These are phyloP conservation scores for Pseudevernia furfuracea DNA, from an alignment of 495 filamentous ascomycete species.

Conservation along the genomic window DNA sequence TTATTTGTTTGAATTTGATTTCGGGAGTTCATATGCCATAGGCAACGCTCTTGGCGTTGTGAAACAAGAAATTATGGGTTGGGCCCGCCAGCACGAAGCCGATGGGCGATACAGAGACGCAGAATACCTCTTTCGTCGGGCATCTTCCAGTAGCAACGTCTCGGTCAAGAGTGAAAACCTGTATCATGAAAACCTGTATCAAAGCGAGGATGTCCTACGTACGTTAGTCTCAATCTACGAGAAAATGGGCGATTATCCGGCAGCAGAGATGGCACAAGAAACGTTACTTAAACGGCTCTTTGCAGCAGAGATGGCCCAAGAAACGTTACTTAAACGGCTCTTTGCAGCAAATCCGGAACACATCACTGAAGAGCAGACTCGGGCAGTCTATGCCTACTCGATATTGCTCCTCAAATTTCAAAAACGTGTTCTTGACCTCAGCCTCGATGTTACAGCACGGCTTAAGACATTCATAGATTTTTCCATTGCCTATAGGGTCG, in stretches of 20 bases:
- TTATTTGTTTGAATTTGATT: no score
- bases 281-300: neutral
- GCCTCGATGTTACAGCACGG: fast-evolving
- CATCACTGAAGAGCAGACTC: neutral
- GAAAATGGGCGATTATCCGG: constrained; percentile 2
- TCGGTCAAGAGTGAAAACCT: neutral
- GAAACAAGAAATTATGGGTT: neutral
- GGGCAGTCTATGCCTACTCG: neutral
- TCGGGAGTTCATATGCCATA: neutral
- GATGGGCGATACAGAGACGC: constrained; percentile 8
- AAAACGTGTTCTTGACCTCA: neutral
- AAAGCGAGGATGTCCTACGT: neutral
- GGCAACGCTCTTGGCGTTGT: neutral
- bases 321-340: neutral
- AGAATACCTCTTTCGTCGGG: neutral
- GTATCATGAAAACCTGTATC: neutral
- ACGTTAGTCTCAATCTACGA: constrained; percentile 7
- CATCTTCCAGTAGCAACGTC: neutral
- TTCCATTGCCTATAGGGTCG: neutral
- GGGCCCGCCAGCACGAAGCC: neutral
- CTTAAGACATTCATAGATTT: neutral
- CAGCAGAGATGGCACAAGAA: constrained; percentile 7
- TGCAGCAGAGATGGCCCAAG: neutral
- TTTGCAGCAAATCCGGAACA: neutral
- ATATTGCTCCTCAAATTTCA: neutral